phyloP scores from a whole-genome alignment of 2,329 filamentous ascomycete species.

The Botryotinia narcissicola region DNA sequence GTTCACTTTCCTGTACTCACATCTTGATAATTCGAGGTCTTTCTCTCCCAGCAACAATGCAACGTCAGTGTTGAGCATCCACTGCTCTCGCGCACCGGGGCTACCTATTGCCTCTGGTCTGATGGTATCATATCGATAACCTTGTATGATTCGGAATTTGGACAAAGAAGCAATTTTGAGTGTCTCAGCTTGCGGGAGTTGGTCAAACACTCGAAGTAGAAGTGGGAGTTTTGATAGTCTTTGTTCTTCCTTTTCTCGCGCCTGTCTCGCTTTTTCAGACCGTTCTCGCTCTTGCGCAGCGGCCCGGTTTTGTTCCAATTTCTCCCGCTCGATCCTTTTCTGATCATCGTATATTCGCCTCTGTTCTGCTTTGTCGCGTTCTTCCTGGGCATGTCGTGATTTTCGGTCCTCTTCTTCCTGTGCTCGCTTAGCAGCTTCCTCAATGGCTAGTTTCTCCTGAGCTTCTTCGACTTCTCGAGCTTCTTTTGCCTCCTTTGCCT shows the following conservation, averaged over 20 bases:
- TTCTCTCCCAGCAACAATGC: slow-evolving; percentile 64
- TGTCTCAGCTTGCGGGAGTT: slow-evolving; percentile 50
- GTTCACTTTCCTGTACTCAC: slow-evolving; percentile 43
- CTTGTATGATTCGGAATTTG: slow-evolving; percentile 56
- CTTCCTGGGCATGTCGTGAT: slow-evolving; percentile 33
- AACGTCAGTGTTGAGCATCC: slow-evolving; percentile 63
- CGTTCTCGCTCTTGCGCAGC: slow-evolving; percentile 44
- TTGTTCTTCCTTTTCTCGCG: slow-evolving; percentile 53
- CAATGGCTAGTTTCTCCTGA: slow-evolving; percentile 33
- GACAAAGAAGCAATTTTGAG: slow-evolving; percentile 48
- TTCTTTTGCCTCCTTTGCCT: slow-evolving; percentile 27
- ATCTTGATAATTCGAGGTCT: slow-evolving; percentile 58
- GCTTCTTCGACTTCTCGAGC: slow-evolving; percentile 28
- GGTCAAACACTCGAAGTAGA: slow-evolving; percentile 59
- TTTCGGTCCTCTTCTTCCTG: slow-evolving; percentile 35
- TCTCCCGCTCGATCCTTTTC: slow-evolving; percentile 39
- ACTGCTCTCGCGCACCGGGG: slow-evolving; percentile 59
- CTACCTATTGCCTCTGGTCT: slow-evolving; percentile 52
- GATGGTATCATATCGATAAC: slow-evolving; percentile 64
- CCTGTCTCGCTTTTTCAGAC: slow-evolving; percentile 47
- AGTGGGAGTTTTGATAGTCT: slow-evolving; percentile 58
- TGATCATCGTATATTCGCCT: slow-evolving; percentile 39
- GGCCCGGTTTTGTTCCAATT: slow-evolving; percentile 40
- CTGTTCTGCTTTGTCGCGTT: slow-evolving; percentile 39
- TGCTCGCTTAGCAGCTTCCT: slow-evolving; percentile 37